Conservation (phyloP, 129 eudicot species). For the Flaveria linearis region DNA sequence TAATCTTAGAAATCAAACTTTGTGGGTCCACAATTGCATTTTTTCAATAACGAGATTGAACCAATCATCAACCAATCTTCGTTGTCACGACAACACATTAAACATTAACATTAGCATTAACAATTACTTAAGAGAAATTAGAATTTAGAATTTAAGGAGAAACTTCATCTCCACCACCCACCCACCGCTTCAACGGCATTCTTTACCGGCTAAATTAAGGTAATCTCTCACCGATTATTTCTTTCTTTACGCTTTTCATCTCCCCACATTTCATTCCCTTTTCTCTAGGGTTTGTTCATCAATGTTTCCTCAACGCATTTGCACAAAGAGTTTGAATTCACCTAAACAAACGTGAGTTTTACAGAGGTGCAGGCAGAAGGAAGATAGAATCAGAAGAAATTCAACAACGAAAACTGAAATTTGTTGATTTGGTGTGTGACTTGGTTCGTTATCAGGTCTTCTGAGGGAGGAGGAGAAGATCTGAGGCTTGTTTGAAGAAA, state of each 20-base stretch:
- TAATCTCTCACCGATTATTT: slow-evolving; percentile 29
- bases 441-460: slow-evolving; percentile 49
- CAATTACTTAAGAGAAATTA: slow-evolving; percentile 19
- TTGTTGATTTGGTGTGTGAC: slow-evolving; percentile 9
- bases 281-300: slow-evolving; percentile 41
- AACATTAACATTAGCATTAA: neutral
- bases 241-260: slow-evolving; percentile 14
- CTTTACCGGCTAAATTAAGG: slow-evolving; percentile 54
- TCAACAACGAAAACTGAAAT: neutral
- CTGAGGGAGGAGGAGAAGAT: slow-evolving; percentile 47
- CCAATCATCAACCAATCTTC: slow-evolving; percentile 30
- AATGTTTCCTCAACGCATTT: slow-evolving; percentile 5
- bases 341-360: slow-evolving; percentile 7
- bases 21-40: slow-evolving; percentile 22
- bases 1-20: neutral
- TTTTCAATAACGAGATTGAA: slow-evolving; percentile 24
- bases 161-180: slow-evolving; percentile 35
- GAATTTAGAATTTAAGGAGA: neutral
- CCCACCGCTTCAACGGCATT: slow-evolving; percentile 73
- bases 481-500: slow-evolving; percentile 37
- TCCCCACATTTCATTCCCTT: slow-evolving; percentile 7
- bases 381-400: neutral
- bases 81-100: slow-evolving; percentile 28
- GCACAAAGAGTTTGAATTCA: neutral
- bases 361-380: neutral